Evolutionary conservation across 2,329 filamentous ascomycete genomes (phyloP), one percentile per base, ranked within the genome.

Genomic region (Zymoseptoria ardabiliae): DNA sequence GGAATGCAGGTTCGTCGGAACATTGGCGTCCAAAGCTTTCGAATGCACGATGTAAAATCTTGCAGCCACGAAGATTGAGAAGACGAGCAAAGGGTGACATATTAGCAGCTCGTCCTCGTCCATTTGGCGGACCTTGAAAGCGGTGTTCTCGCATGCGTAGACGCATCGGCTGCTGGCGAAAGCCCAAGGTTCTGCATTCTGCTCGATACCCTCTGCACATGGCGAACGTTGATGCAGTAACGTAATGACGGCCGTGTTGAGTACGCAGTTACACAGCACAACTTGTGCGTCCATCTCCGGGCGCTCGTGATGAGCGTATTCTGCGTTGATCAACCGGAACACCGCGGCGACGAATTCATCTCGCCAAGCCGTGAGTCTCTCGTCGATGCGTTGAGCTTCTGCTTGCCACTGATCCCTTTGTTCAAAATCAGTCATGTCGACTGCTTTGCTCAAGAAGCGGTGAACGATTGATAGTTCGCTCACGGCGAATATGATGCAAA

Each of bases 31-130:
- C 53, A 69, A 62, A 4, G 66, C 57, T 28, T 69, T 69, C 2
- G 69, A 66, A 22, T 71, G 69, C 22, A 71, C 69, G 19, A 70
- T 58, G 54, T 66, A 66, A 52, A 70, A 71, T 13, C 69, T 50
- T 2, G 67, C 63, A 3, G 67, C 66, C 23, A 67, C 68, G 28
- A 69, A 70, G 6, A 71, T 65, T 51, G 62, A 67, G 17, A 66
- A 65, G 3, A 66, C 62, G 9, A 69, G 63, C 10, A 69, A 60
- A 2, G 69, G 67, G 25, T 65, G 65, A 22, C 68, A 66, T 11
- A 60, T 67, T 35, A 68, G 54, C 6, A 71, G 58, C 35, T 69
- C 56, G 11, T 53, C 56, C 30, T 70, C 68, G 10, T 60, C 53
- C 53, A 70, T 62, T 7, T 58, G 54, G 20, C 65, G 62, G 25